Evolutionary conservation across 345 rosid genomes (phyloP).

Genomic region (Gossypium stocksii): DNA sequence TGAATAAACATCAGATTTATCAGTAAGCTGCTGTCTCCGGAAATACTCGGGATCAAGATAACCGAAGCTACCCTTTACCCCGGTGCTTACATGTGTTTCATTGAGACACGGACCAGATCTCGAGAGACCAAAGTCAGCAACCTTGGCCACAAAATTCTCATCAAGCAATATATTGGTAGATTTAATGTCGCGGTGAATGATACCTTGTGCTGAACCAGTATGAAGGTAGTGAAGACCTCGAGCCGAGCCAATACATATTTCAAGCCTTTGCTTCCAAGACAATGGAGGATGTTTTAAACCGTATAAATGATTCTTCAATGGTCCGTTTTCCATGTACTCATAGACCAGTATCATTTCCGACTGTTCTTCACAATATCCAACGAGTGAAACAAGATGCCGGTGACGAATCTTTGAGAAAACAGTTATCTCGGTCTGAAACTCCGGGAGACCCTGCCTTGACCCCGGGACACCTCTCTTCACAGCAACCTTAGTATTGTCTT

Average conservation of each 20-base stretch:
- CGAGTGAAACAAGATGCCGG: slow-evolving; percentile 86
- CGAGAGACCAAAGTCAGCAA: slow-evolving; percentile 95
- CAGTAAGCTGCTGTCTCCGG: slow-evolving; percentile 91
- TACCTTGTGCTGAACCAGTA: slow-evolving; percentile 89
- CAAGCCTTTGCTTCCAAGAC: slow-evolving; percentile 92
- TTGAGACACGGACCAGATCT: slow-evolving; percentile 89
- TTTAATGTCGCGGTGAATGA: slow-evolving; percentile 94
- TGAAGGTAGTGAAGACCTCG: slow-evolving; percentile 95
- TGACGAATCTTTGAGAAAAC: slow-evolving; percentile 82
- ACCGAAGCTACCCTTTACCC: slow-evolving; percentile 96
- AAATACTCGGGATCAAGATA: slow-evolving; percentile 96
- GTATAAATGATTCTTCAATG: slow-evolving; percentile 76
- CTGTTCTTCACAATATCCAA: slow-evolving; percentile 91
- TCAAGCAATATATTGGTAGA: slow-evolving; percentile 88
- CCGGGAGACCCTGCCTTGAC: slow-evolving; percentile 93
- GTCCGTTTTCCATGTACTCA: slow-evolving; percentile 94
- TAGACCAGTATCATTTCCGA: slow-evolving; percentile 92
- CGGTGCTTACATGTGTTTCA: slow-evolving; percentile 93
- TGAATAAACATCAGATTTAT: slow-evolving; percentile 91
- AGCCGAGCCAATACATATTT: slow-evolving; percentile 86
- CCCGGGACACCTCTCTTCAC: slow-evolving; percentile 89
- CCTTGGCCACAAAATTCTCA: slow-evolving; percentile 62
- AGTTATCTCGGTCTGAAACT: slow-evolving; percentile 83
- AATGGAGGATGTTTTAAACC: slow-evolving; percentile 55
- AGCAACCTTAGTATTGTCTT: slow-evolving; percentile 73